Percentiles rank a stretch among this genome's conserved stretches.
Conservation (phyloP, 2,329 filamentous ascomycete genomes). For the Cordyceps militaris region DNA sequence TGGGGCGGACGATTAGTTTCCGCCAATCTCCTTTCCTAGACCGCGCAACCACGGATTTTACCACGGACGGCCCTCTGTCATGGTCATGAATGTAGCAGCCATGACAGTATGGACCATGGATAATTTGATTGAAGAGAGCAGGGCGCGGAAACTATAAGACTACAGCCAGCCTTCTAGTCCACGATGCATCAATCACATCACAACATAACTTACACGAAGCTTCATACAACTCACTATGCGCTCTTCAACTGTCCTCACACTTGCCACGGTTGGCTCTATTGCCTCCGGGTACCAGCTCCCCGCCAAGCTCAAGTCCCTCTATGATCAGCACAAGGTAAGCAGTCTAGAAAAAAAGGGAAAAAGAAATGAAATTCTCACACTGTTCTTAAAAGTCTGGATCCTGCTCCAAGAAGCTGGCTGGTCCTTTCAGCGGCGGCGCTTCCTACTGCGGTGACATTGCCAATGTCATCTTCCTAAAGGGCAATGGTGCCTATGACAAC, state of each 20-base stretch:
- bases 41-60: not conserved
- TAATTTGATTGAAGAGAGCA: not conserved
- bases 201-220: not conserved
- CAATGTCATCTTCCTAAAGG: constrained; percentile 36
- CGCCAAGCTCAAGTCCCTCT: constrained; percentile 14
- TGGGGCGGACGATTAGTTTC: not conserved
- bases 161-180: not conserved
- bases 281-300: constrained; percentile 13
- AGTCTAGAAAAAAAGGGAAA: not conserved
- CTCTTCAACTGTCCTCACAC: constrained; percentile 11
- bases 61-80: not conserved
- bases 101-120: not conserved
- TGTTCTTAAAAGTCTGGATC: not conserved
- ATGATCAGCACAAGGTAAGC: constrained; percentile 16
- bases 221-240: constrained; percentile 6
- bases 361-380: not conserved
- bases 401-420: constrained; percentile 5
- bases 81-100: not conserved
- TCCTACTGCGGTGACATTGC: constrained; percentile 12
- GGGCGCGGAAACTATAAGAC: not conserved
- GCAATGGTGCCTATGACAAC: constrained; percentile 29
- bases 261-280: constrained; percentile 11
- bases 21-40: not conserved
- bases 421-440: not conserved
- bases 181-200: not conserved